Evolutionary conservation across 345 rosid species (phyloP), one percentile per base, ranked within the genome.

Genomic region (Lepidium sativum): DNA sequence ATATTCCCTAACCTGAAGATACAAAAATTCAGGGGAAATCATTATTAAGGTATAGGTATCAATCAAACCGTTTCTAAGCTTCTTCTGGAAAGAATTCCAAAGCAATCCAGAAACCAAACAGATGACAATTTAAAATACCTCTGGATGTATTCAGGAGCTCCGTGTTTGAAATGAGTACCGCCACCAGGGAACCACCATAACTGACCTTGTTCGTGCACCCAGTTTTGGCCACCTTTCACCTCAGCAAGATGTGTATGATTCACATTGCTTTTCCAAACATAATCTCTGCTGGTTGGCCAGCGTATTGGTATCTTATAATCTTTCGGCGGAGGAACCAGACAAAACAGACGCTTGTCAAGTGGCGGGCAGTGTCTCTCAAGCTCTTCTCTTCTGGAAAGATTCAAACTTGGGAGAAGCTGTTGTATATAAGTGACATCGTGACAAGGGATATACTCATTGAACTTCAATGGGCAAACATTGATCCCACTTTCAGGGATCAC

Each of bases 111-210:
- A 45, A 45, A 27, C 40, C 2, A 37, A 18, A 38, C 4, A 8
- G 3, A 10, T 1, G 47, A 61, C 8, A 4, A 1, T 0, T 42
- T 10, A 9, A 33, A 16, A 27, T 61, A 70, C 74, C 99, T 80
- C 68, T 94, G 79, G 70, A 94, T 94, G 72, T 94, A 94, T 65
- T 90, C 99, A 31, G 85, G 56, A 72, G 97, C 97, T 16, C 99
- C 97, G 23, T 88, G 91, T 84, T 94, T 94, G 80, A 94, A 94
- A 84, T 94, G 96, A 56, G 99, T 94, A 39, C 99, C 99, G 6
- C 99, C 99, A 56, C 97, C 99, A 6, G 99, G 99, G 64, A 94
- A 94, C 95, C 95, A 90, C 97, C 99, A 92, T 25, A 86, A 65
- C 54, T 82, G 82, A 68, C 79, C 78, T 66, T 81, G 82, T 60